Percentiles rank a stretch among this genome's conserved stretches.
These are phyloP conservation scores for Coemansia aciculifera DNA, from an alignment of 192 early-diverging fungal genomes.

Conservation along the genomic window DNA sequence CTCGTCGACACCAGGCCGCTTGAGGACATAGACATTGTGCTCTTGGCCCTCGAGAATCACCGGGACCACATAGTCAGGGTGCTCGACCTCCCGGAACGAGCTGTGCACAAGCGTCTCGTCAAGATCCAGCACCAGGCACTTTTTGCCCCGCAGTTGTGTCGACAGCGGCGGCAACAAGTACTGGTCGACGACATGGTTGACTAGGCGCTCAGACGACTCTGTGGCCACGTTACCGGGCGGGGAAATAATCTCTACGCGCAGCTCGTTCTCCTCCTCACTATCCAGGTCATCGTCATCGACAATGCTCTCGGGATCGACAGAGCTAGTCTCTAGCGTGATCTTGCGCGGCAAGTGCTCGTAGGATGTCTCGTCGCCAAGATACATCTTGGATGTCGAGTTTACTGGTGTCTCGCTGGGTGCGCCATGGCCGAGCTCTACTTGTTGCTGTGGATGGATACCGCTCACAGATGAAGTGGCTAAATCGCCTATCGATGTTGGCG, in stretches of 20 bases:
- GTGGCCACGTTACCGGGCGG: conserved; percentile 52
- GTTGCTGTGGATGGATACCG: conserved; percentile 8
- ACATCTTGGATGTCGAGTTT: conserved; percentile 47
- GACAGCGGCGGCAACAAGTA: conserved; percentile 70
- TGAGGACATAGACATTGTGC: conserved; percentile 95
- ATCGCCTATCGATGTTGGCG: conserved; percentile 50
- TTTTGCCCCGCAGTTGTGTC: conserved; percentile 68
- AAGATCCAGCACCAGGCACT: conserved; percentile 94
- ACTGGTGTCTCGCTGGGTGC: conserved; percentile 40
- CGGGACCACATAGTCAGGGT: conserved; percentile 90
- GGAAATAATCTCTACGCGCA: conserved; percentile 51
- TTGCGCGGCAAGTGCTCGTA: conserved; percentile 45
- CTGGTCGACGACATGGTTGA: conserved; percentile 37
- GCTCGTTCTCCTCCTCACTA: conserved; percentile 40
- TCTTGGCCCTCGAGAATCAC: conserved; percentile 88
- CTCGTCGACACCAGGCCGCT: conserved; percentile 92
- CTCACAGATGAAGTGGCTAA: conserved; percentile 21
- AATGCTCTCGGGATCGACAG: conserved; percentile 46
- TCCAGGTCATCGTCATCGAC: conserved; percentile 35
- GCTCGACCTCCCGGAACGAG: conserved; percentile 76
- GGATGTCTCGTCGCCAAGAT: conserved; percentile 38
- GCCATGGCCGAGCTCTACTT: conserved; percentile 29
- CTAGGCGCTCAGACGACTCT: conserved; percentile 51
- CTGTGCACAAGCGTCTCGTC: conserved; percentile 98
- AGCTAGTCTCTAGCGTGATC: conserved; percentile 44